Evolutionary conservation across 768 basidiomycete species (phyloP).

Genomic region (Russula sp.): DNA sequence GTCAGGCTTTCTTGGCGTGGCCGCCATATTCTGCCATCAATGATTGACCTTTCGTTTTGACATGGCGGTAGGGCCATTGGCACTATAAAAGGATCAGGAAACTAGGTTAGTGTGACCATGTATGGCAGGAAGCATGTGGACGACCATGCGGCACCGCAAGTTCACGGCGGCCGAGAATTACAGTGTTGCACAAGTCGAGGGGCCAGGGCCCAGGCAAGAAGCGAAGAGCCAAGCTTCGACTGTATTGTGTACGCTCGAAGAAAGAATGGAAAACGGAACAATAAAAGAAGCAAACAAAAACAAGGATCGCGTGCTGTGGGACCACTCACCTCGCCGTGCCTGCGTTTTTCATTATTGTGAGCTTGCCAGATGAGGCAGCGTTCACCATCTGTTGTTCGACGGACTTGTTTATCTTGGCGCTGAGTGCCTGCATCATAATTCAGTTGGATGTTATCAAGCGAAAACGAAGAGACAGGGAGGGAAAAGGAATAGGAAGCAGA

Average conservation of each 20-base stretch:
- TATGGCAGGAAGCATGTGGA: conserved; percentile 17
- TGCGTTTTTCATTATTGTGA: conserved; percentile 85
- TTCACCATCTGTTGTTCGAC: conserved; percentile 89
- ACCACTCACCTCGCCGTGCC: conserved; percentile 36
- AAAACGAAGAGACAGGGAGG: neutral
- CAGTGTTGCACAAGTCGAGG: neutral
- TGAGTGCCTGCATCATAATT: conserved; percentile 51
- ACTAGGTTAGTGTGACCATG: conserved; percentile 9
- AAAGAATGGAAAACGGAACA: neutral
- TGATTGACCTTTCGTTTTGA: neutral
- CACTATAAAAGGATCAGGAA: conserved; percentile 6
- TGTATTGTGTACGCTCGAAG: neutral
- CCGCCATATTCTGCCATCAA: neutral
- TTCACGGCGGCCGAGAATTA: conserved; percentile 4
- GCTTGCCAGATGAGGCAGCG: conserved; percentile 82
- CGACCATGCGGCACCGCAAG: conserved; percentile 5
- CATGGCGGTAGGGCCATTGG: conserved; percentile 6
- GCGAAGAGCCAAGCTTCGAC: neutral
- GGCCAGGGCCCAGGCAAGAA: neutral
- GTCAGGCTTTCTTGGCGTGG: neutral
- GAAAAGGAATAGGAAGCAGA: neutral
- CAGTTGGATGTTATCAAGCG: neutral
- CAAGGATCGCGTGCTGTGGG: neutral
- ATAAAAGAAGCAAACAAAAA: neutral
- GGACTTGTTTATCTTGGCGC: conserved; percentile 86